phyloP scores from a whole-genome alignment of 495 filamentous ascomycete species.

The Letharia lupina region DNA sequence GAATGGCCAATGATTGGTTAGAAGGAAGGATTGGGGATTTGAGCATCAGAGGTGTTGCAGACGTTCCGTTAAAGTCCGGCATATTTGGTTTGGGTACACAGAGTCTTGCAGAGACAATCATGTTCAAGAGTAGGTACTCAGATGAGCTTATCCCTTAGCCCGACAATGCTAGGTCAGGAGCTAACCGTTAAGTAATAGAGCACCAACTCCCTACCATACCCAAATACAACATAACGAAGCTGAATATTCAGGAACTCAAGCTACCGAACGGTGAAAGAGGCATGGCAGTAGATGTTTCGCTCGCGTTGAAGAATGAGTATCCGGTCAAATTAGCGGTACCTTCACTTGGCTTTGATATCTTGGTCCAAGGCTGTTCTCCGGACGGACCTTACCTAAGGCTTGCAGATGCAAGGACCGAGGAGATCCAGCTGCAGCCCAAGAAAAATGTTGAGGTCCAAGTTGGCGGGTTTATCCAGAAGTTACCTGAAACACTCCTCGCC shows the following conservation, averaged over 20 bases:
- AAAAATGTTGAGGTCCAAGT: constrained; percentile 58
- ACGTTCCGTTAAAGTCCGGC: constrained; percentile 65
- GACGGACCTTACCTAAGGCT: constrained; percentile 58
- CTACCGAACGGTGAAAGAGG: constrained; percentile 42
- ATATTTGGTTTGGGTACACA: constrained; percentile 69
- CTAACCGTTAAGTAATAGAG: constrained; percentile 30
- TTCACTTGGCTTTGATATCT: constrained; percentile 69
- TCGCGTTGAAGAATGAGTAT: constrained; percentile 61
- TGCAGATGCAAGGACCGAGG: constrained; percentile 62
- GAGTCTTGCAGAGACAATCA: constrained; percentile 56
- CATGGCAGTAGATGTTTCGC: constrained; percentile 68
- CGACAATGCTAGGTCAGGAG: constrained; percentile 39
- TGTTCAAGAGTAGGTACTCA: constrained; percentile 71
- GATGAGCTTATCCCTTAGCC: constrained; percentile 16
- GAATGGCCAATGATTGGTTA: constrained; percentile 82
- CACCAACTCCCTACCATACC: constrained; percentile 67
- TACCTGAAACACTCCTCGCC: constrained; percentile 61
- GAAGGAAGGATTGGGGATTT: constrained; percentile 63
- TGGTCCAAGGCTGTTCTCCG: constrained; percentile 67
- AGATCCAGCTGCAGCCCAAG: constrained; percentile 55
- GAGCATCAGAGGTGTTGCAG: constrained; percentile 59
- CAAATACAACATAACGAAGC: constrained; percentile 61
- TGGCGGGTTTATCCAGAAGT: constrained; percentile 54
- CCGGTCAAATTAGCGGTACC: constrained; percentile 68
- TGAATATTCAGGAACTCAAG: constrained; percentile 66